phyloP scores from a whole-genome alignment of 73 alveolate species.

The Tetrahymena thermophila region DNA sequence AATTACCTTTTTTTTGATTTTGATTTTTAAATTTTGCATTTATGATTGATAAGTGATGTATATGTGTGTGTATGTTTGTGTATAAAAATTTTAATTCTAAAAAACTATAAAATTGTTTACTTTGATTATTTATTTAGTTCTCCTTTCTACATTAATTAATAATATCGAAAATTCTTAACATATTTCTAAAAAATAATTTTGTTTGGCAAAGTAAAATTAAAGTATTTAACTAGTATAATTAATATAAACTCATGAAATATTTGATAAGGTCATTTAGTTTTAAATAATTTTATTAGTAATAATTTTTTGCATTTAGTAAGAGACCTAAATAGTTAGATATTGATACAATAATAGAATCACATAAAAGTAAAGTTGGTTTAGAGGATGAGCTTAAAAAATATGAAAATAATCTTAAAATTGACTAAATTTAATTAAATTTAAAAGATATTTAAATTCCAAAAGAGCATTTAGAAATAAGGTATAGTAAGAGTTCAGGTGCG shows the following conservation, averaged over 20 bases:
- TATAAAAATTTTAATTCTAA: too few species aligned
- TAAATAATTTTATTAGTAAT: neutral
- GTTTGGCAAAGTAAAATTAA: neutral
- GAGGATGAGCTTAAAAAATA: neutral
- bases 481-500: slow-evolving; percentile 52
- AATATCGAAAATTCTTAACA: neutral
- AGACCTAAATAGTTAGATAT: neutral
- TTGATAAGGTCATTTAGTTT: neutral
- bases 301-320: neutral
- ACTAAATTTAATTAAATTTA: neutral
- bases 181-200: neutral
- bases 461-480: slow-evolving; percentile 29
- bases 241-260: neutral
- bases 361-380: neutral
- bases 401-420: neutral
- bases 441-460: slow-evolving; percentile 8
- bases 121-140: neutral
- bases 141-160: neutral
- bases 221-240: neutral
- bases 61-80: neutral
- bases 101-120: too few species aligned
- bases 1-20: too few species aligned
- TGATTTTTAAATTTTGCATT: too few species aligned
- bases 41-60: too few species aligned
- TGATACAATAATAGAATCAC: neutral